Base-by-base conservation (phyloP, 176 grass and related monocot genomes). In the Bothriochloa decipiens region DNA sequence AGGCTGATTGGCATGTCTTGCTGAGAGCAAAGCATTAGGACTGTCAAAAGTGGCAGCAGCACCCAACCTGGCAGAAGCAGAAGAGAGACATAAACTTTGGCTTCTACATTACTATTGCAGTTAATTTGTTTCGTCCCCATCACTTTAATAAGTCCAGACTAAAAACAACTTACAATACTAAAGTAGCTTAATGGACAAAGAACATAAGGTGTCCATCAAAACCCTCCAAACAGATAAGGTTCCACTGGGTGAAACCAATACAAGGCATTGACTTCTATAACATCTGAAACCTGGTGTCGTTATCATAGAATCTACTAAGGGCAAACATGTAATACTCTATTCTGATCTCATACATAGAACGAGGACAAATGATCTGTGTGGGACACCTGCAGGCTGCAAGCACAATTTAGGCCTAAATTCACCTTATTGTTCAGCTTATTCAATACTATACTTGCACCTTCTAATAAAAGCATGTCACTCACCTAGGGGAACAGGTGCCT, bases 61-160 rank as follows among this genome's bases (percentile, higher is more conserved):
- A 82, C 83, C 87, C 66, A 98, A 68, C 87, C 93, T 98, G 89
- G 72, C 80, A 90, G 53, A 76, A 81, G 52, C 33, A 87, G 75
- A 86, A 79, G 52, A 82, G 37, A 69, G 65, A 74, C 39, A 86
- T 61, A 68, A n/a, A 49, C 57, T 62, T 83, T 78, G 22, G 39
- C 39, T 62, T 53, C 25, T 74, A 7, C 33, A 22, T 73, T 18
- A 73, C 16, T 88, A 73, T 70, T 71, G 69, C 28, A 7, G 26
- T 63, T 43, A 55, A 42, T 83, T 63, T 14, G 42, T 70, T 49
- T 73, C 78, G 41, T 50, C n/a, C 8, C 32, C 36, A 20, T 83
- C 61, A 77, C 20, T 76, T 76, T 35, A 83, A 77, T 78, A 77
- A 25, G 17, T 71, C 41, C 41, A 83, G 29, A 76, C 71, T 41